Conservation (phyloP, 306 rosid species). For the Sphenostylis stenocarpa region DNA sequence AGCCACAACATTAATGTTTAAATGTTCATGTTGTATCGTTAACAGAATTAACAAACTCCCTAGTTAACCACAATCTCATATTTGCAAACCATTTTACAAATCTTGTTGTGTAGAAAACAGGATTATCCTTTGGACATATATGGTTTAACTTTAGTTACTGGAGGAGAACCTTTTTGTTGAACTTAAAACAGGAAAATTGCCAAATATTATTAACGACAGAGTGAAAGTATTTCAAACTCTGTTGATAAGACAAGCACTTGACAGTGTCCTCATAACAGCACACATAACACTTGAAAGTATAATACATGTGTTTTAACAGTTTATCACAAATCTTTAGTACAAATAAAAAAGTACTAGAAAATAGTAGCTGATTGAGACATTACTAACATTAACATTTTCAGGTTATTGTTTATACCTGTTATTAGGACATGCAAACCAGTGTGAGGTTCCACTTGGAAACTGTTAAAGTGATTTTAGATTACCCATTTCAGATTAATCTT, state of each 20-base stretch:
- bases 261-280: constrained; percentile 17
- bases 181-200: background rate
- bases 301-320: background rate
- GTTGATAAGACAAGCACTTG: constrained; percentile 7
- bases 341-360: background rate
- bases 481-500: too few relatives aligned
- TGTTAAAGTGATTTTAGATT: too few relatives aligned
- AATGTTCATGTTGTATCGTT: background rate
- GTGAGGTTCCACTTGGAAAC: too few relatives aligned
- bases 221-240: background rate
- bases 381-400: background rate
- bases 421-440: too few relatives aligned
- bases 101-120: background rate
- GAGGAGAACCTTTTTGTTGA: background rate
- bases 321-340: background rate
- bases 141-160: background rate
- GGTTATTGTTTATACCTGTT: background rate
- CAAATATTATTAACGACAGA: background rate
- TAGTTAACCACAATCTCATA: background rate
- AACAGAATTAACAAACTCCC: background rate
- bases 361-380: background rate
- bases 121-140: background rate
- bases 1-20: background rate
- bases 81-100: background rate
- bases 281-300: constrained; percentile 2